A percentile compares a stretch with the other conserved stretches of the same genome.
phyloP scores from a whole-genome alignment of 805 yeast species.

The Diddensiella caesifluorescens region DNA sequence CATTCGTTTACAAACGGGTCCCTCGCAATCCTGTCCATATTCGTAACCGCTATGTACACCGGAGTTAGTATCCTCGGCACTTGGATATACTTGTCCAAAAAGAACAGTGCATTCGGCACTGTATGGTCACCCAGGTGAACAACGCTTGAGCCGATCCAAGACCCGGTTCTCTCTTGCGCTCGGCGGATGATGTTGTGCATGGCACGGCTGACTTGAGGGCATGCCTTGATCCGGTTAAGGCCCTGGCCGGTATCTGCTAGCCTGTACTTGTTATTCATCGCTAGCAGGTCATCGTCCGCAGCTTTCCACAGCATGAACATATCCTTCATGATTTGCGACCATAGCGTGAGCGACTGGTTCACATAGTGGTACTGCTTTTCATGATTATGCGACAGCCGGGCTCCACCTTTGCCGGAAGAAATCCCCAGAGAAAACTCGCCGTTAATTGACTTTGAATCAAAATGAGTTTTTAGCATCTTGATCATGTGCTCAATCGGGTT shows the following conservation, averaged over 20 bases:
- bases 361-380: slow-evolving; percentile 69
- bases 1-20: slow-evolving; percentile 47
- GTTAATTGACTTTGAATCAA: slow-evolving; percentile 35
- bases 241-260: slow-evolving; percentile 78
- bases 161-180: slow-evolving; percentile 55
- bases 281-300: slow-evolving; percentile 67
- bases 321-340: slow-evolving; percentile 75
- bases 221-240: slow-evolving; percentile 65
- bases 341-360: slow-evolving; percentile 63
- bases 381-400: slow-evolving; percentile 69
- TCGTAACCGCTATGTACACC: slow-evolving; percentile 51
- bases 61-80: slow-evolving; percentile 75
- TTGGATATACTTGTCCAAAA: slow-evolving; percentile 73
- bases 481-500: slow-evolving; percentile 63
- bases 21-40: slow-evolving; percentile 48
- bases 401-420: slow-evolving; percentile 59
- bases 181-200: slow-evolving; percentile 67
- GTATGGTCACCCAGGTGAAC: slow-evolving; percentile 80
- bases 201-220: slow-evolving; percentile 61
- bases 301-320: slow-evolving; percentile 73
- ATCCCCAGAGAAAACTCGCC: slow-evolving; percentile 53
- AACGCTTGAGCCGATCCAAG: slow-evolving; percentile 78
- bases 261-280: slow-evolving; percentile 45
- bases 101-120: slow-evolving; percentile 76
- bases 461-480: slow-evolving; percentile 44